Evolutionary conservation across 2,329 filamentous ascomycete genomes (phyloP).

Genomic region (Aureobasidium sp.): DNA sequence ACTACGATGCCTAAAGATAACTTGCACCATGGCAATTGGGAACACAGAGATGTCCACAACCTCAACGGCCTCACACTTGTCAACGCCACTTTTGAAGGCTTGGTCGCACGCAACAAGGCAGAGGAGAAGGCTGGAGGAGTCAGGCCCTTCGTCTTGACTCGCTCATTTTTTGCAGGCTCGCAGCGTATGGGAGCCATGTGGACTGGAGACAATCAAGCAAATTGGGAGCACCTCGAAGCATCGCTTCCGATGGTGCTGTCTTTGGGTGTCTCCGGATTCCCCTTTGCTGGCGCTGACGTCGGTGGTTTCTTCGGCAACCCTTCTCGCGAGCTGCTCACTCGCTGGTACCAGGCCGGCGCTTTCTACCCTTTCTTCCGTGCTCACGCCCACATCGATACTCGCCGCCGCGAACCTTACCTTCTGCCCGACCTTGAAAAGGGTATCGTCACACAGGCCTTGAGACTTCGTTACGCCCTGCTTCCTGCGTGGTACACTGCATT

Average conservation of each 20-base stretch:
- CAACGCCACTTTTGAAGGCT: slow-evolving; percentile 82
- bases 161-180: slow-evolving; percentile 84
- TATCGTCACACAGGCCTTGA: slow-evolving; percentile 80
- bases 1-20: slow-evolving; percentile 99
- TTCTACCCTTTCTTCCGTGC: slow-evolving; percentile 98
- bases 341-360: slow-evolving; percentile 94
- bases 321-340: slow-evolving; percentile 77
- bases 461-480: slow-evolving; percentile 79
- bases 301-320: slow-evolving; percentile 98
- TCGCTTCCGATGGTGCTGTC: slow-evolving; percentile 89
- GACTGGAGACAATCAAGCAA: slow-evolving; percentile 95
- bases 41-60: slow-evolving; percentile 95
- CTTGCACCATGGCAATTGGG: slow-evolving; percentile 82
- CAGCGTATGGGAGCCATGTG: slow-evolving; percentile 93
- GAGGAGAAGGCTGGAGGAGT: slow-evolving; percentile 46
- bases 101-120: slow-evolving; percentile 77
- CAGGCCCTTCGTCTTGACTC: slow-evolving; percentile 86
- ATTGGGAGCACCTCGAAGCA: slow-evolving; percentile 82
- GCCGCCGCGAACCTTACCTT: slow-evolving; percentile 87
- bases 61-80: slow-evolving; percentile 91
- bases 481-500: slow-evolving; percentile 97
- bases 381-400: slow-evolving; percentile 93
- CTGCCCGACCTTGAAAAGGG: slow-evolving; percentile 73
- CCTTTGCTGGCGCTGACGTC: slow-evolving; percentile 90
- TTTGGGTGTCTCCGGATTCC: slow-evolving; percentile 86